Evolutionary conservation across 768 basidiomycete genomes (phyloP).

Genomic region (Lentinula detonsa): DNA sequence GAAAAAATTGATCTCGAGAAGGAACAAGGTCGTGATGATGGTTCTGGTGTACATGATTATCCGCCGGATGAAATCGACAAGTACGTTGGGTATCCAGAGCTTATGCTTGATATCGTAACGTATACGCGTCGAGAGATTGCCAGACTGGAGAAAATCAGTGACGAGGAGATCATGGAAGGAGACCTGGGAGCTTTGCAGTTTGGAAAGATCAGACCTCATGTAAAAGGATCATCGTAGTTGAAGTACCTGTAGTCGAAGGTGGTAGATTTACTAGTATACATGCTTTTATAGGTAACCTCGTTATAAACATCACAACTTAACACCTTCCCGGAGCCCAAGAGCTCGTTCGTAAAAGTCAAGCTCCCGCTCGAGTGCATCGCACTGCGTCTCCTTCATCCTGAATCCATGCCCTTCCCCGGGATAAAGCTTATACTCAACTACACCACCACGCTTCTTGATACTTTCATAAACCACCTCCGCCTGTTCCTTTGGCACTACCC

Average conservation of each 20-base stretch:
- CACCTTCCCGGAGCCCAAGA: conserved; percentile 2
- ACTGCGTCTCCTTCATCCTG: conserved; percentile 35
- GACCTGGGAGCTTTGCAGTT: conserved; percentile 33
- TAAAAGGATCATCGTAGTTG: background rate
- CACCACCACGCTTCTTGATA: conserved; percentile 31
- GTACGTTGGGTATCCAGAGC: conserved; percentile 69
- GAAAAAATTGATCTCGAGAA: conserved; percentile 44
- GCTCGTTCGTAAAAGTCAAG: conserved; percentile 35
- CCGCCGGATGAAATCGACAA: conserved; percentile 50
- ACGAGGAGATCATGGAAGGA: conserved; percentile 36
- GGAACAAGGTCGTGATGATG: conserved; percentile 59
- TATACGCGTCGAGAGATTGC: conserved; percentile 71
- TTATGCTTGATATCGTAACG: conserved; percentile 62
- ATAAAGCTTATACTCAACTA: conserved; percentile 37
- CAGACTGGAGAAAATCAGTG: conserved; percentile 52
- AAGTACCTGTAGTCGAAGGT: background rate
- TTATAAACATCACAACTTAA: background rate
- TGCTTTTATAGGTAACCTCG: background rate
- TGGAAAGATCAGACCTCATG: conserved; percentile 21
- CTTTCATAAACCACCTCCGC: conserved; percentile 36
- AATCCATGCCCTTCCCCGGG: conserved; percentile 50
- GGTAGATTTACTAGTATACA: background rate
- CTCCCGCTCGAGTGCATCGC: conserved; percentile 33
- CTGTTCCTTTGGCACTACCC: conserved; percentile 50
- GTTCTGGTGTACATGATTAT: conserved; percentile 71